phyloP scores from a whole-genome alignment of 306 rosid species.

The Glycine tomentella region DNA sequence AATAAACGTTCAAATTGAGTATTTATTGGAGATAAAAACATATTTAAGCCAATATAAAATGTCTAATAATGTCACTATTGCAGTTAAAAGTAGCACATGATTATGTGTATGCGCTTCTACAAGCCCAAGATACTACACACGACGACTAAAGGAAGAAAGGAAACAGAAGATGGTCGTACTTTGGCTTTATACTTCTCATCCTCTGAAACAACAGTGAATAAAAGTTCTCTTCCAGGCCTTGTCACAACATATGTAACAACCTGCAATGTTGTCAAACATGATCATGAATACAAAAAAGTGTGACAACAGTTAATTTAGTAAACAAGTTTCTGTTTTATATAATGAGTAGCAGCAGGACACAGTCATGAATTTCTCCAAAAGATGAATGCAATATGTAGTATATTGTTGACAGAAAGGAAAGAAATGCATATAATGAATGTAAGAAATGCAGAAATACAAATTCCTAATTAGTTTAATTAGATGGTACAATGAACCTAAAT shows the following conservation, averaged over 20 bases:
- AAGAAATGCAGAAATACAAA: neutral
- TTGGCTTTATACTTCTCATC: slow-evolving; percentile 98
- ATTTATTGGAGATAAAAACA: too few relatives aligned
- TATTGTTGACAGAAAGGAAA: too few relatives aligned
- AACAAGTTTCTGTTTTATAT: slow-evolving; percentile 11
- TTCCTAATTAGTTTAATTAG: neutral
- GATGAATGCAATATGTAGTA: slow-evolving; percentile 23
- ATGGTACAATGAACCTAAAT: neutral
- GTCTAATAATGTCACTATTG: slow-evolving; percentile 9
- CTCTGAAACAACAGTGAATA: slow-evolving; percentile 93
- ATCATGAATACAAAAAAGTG: slow-evolving; percentile 29
- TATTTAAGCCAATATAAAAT: neutral
- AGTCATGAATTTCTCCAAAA: slow-evolving; percentile 33
- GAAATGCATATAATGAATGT: neutral
- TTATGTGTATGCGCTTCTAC: slow-evolving; percentile 25
- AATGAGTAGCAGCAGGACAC: neutral
- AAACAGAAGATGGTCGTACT: slow-evolving; percentile 50
- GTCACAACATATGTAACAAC: slow-evolving; percentile 91
- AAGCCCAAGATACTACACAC: slow-evolving; percentile 16
- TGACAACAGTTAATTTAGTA: slow-evolving; percentile 10
- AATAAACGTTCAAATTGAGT: too few relatives aligned
- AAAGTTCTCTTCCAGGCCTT: slow-evolving; percentile 95
- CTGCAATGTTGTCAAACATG: slow-evolving; percentile 56
- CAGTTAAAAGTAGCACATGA: slow-evolving; percentile 14
- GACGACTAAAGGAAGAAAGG: slow-evolving; percentile 17